phyloP scores from a whole-genome alignment of 331 rosid species.

The Spiraea crenata region DNA sequence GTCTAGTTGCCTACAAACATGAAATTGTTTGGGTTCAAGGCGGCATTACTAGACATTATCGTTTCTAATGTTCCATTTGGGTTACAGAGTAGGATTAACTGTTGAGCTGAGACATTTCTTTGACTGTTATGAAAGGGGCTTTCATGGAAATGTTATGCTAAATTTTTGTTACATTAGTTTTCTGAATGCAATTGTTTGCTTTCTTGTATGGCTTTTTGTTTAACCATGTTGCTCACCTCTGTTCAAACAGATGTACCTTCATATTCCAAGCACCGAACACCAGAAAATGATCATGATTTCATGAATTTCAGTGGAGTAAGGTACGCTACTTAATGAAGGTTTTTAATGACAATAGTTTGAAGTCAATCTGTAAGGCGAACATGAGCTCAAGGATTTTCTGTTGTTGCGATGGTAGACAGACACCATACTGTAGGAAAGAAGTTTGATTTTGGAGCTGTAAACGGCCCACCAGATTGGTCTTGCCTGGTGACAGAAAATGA shows the following conservation, averaged over 20 bases:
- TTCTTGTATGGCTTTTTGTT: conserved; percentile 9
- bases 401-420: conserved; percentile 35
- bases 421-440: conserved; percentile 35
- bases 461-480: conserved; percentile 33
- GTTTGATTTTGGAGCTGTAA: conserved; percentile 36
- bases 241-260: conserved; percentile 47
- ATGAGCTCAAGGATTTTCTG: conserved; percentile 26
- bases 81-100: not conserved
- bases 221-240: conserved; percentile 19
- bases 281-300: conserved; percentile 47
- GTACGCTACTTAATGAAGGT: conserved; percentile 37
- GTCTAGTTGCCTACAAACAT: too few species aligned
- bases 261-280: conserved; percentile 35
- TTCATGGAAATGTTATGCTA: not conserved
- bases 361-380: not conserved
- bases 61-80: not conserved
- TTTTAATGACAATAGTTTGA: not conserved
- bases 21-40: too few species aligned
- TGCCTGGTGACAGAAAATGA: conserved; percentile 51
- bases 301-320: conserved; percentile 39
- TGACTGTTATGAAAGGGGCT: not conserved
- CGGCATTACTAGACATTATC: too few species aligned
- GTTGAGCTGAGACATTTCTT: not conserved
- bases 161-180: not conserved
- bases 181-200: conserved; percentile 7